Percentiles rank a stretch among this genome's conserved stretches.
Evolutionary conservation across 208 protist genomes (phyloP).

Genomic region (Blastocrithidia nonstop): DNA sequence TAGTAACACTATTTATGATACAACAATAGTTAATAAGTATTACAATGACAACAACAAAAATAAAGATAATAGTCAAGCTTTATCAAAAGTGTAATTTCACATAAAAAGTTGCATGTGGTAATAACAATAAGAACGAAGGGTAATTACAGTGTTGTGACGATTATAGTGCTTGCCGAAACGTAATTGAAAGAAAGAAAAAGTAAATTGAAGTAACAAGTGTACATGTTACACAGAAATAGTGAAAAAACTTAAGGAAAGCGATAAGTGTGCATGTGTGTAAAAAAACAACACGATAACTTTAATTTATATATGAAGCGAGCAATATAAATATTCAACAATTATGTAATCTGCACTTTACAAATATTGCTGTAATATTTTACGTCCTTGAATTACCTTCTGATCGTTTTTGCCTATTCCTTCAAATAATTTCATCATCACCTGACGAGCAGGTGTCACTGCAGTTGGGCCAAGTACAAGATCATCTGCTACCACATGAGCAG

Average conservation of each 20-base stretch:
- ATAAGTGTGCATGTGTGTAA: too few relatives aligned
- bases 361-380: constrained; percentile 60
- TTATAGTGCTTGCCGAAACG: neutral
- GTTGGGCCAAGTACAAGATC: constrained; percentile 30
- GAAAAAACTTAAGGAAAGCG: neutral
- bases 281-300: too few relatives aligned
- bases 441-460: constrained; percentile 43
- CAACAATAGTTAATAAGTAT: constrained; percentile 1
- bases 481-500: constrained; percentile 22
- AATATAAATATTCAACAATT: too few relatives aligned
- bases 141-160: too few relatives aligned
- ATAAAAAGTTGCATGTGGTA: too few relatives aligned
- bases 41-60: neutral
- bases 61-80: constrained; percentile 12
- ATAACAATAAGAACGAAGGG: too few relatives aligned
- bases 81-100: constrained; percentile 6
- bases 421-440: constrained; percentile 46
- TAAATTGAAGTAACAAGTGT: neutral
- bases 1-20: too few relatives aligned
- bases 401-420: constrained; percentile 51
- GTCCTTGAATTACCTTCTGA: constrained; percentile 42
- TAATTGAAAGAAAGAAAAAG: neutral
- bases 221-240: constrained; percentile 9
- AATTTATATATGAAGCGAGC: too few relatives aligned
- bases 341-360: too few relatives aligned